These are phyloP conservation scores for Dicorynia guianensis DNA, from an alignment of 306 rosid species.

Conservation along the genomic window DNA sequence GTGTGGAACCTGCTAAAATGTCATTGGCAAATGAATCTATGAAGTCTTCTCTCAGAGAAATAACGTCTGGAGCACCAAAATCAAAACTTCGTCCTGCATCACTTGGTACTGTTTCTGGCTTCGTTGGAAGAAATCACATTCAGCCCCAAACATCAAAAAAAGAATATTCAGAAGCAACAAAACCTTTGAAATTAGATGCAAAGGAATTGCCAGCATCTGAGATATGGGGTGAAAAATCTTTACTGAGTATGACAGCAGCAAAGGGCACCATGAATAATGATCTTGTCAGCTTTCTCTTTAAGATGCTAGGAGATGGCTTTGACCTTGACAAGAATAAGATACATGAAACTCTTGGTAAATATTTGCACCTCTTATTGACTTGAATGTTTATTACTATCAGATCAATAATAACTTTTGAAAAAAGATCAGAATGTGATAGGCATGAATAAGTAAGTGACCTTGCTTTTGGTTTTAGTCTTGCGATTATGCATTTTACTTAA, in stretches of 20 bases:
- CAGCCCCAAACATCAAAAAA: slow-evolving; percentile 22
- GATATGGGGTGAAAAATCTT: slow-evolving; percentile 40
- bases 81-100: slow-evolving; percentile 38
- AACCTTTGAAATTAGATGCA: slow-evolving; percentile 43
- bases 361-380: not conserved
- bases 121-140: slow-evolving; percentile 47
- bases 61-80: slow-evolving; percentile 33
- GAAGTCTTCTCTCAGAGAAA: slow-evolving; percentile 16
- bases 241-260: slow-evolving; percentile 1
- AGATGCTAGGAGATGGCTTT: slow-evolving; percentile 56
- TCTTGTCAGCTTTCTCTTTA: slow-evolving; percentile 45
- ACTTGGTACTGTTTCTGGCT: slow-evolving; percentile 46
- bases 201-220: slow-evolving; percentile 34
- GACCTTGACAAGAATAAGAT: slow-evolving; percentile 45
- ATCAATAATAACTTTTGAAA: not conserved
- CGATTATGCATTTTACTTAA: not conserved
- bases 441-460: not conserved
- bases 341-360: slow-evolving; percentile 50
- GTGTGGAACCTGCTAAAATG: slow-evolving; percentile 1
- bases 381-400: slow-evolving; percentile 14
- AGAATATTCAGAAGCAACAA: slow-evolving; percentile 26
- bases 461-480: not conserved
- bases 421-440: not conserved
- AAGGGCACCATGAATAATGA: slow-evolving; percentile 11
- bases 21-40: slow-evolving; percentile 15